A percentile compares a stretch with the other conserved stretches of the same genome.
Conservation (phyloP, 345 rosid species). For the Eucalyptus sideroxylon region DNA sequence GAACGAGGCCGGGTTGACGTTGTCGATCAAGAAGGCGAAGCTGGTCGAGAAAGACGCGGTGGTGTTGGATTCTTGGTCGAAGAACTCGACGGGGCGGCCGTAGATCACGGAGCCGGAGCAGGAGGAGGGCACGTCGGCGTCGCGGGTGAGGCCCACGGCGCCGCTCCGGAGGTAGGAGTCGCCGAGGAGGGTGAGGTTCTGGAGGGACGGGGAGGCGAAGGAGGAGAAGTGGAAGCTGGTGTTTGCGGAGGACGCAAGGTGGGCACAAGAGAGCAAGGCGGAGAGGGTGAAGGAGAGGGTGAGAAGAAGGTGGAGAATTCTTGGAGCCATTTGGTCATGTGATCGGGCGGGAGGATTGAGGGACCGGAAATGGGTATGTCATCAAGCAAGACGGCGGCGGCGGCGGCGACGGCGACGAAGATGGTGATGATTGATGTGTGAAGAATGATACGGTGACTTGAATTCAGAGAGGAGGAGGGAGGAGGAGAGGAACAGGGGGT, state of each 20-base stretch:
- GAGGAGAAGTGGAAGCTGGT: constrained; percentile 11
- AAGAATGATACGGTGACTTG: neutral
- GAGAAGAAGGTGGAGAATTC: constrained; percentile 32
- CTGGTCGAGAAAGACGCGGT: constrained; percentile 76
- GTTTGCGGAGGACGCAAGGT: constrained; percentile 1
- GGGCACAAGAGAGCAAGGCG: neutral
- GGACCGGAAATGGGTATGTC: neutral
- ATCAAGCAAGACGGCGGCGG: neutral
- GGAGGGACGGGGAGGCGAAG: constrained; percentile 49
- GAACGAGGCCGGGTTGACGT: constrained; percentile 44
- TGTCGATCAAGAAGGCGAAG: constrained; percentile 64
- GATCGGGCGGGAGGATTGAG: neutral
- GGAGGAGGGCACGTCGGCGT: constrained; percentile 70
- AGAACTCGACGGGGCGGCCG: constrained; percentile 54
- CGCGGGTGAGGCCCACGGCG: constrained; percentile 74
- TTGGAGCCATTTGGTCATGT: constrained; percentile 14
- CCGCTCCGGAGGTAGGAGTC: constrained; percentile 80
- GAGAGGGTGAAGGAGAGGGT: neutral
- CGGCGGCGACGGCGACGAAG: neutral
- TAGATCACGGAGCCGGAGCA: constrained; percentile 76
- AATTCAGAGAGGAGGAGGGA: neutral
- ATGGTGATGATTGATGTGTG: neutral
- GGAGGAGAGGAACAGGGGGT: constrained; percentile 12
- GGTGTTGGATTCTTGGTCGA: constrained; percentile 56
- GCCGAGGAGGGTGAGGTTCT: constrained; percentile 87